Conservation (phyloP, 495 filamentous ascomycete species). For the Xylaria flabelliformis region DNA sequence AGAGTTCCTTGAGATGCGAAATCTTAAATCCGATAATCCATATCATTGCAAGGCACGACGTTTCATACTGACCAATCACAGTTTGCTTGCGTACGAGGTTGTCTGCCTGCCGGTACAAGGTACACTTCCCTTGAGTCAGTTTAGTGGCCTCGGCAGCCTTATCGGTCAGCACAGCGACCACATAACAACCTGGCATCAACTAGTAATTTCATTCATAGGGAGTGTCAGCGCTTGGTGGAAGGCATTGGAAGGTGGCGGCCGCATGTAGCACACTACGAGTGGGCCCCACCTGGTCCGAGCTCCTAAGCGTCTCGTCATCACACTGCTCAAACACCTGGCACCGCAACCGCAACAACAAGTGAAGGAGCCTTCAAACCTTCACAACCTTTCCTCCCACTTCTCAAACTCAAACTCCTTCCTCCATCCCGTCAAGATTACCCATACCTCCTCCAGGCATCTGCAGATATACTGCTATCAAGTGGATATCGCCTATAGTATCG, state of each 20-base stretch:
- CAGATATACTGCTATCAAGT: constrained; percentile 4
- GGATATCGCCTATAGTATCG: constrained; percentile 1
- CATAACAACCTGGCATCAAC: constrained; percentile 34
- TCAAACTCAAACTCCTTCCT: constrained; percentile 6
- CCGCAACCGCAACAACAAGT: constrained; percentile 28
- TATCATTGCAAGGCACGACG: not conserved
- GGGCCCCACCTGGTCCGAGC: constrained; percentile 41
- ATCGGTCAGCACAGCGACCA: not conserved
- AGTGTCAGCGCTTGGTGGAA: constrained; percentile 32
- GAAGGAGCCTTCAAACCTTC: constrained; percentile 29
- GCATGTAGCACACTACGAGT: constrained; percentile 20
- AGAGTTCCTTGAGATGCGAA: not conserved
- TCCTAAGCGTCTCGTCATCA: constrained; percentile 43
- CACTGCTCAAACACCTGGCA: constrained; percentile 37
- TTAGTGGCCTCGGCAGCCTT: constrained; percentile 7
- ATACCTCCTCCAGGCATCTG: not conserved
- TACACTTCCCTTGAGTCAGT: not conserved
- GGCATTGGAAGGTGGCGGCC: constrained; percentile 43
- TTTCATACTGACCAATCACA: not conserved
- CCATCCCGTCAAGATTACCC: constrained; percentile 20
- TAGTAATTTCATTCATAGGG: not conserved
- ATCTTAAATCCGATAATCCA: not conserved
- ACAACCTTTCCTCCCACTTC: constrained; percentile 17
- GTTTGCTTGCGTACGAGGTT: constrained; percentile 14
- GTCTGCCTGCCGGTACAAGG: constrained; percentile 16